Evolutionary conservation across 257 asterid species (phyloP).

Genomic region (Agastache rugosa): DNA sequence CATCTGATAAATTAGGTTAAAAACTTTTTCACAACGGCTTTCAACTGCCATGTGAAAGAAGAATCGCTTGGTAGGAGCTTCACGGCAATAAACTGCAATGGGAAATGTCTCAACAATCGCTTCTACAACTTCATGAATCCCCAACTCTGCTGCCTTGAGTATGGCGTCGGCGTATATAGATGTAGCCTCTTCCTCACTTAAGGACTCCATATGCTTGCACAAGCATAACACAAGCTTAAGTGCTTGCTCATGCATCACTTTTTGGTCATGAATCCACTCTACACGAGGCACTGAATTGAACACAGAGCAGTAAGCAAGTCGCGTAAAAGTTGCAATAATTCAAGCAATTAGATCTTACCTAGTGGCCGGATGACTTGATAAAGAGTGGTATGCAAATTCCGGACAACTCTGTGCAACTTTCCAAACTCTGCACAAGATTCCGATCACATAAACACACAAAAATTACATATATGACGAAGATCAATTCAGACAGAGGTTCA

Average conservation of each 20-base stretch:
- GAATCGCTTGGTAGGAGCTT: not conserved
- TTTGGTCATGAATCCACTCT: not conserved
- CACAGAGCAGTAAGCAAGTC: too few species aligned
- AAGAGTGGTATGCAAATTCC: not conserved
- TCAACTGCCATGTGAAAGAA: constrained; percentile 33
- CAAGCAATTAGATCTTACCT: too few species aligned
- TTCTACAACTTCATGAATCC: constrained; percentile 35
- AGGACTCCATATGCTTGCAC: constrained; percentile 18
- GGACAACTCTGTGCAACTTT: not conserved
- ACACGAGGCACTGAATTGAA: not conserved
- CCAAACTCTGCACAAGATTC: not conserved
- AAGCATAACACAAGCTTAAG: constrained; percentile 12
- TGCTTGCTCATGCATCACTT: constrained; percentile 24
- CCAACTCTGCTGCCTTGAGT: constrained; percentile 29
- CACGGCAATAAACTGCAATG: not conserved
- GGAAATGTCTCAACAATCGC: constrained; percentile 30
- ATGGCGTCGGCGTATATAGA: not conserved
- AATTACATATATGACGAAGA: too few species aligned
- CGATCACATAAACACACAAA: not conserved
- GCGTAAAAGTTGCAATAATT: too few species aligned
- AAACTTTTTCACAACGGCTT: constrained; percentile 25
- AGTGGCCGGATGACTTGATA: too few species aligned
- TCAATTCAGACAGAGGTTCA: not conserved
- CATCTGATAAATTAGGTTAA: constrained; percentile 17
- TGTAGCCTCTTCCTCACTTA: not conserved